Base-by-base conservation (phyloP, 768 basidiomycete genomes). In the Chalciporus chontae region DNA sequence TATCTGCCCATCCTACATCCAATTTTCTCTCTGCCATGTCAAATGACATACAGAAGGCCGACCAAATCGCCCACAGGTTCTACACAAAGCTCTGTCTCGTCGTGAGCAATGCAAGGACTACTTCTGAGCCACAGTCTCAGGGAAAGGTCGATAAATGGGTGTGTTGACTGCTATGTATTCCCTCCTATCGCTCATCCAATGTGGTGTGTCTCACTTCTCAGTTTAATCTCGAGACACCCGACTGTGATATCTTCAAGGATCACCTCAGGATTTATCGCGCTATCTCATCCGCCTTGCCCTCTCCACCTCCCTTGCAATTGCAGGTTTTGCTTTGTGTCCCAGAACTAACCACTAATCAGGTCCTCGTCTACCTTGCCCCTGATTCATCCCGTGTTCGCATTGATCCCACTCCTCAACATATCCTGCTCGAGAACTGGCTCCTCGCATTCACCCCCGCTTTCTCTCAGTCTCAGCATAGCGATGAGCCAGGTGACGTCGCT, bases 181-280 rank as follows among this genome's bases (percentile, higher is more conserved):
- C 31, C 21, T 26, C 21, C 40, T 18, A 15, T 2, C 18, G 27
- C 26, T 51, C 26, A 43, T 9, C n/a, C 26, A 5, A n/a, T 4
- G 15, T n/a, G 34, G 34, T 15, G 34, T 36, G 19, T n/a, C n/a
- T 17, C 8, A 8, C 43, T 9, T n/a, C 36, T 17, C 48, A 90
- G 89, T 90, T 90, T 75, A 90, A 90, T 67, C 73, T 90, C 45
- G 87, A 90, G 69, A 87, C 81, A 1, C 84, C 84, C 18, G 85
- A 89, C 68, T 77, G 80, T 27, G 83, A 88, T 52, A 59, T 74
- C n/a, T 85, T 82, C 67, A 81, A 77, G 53, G 79, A 81, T 53
- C 74, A 81, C 40, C 77, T 81, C 27, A 71, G 78, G 29, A 72
- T 75, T 7, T 90, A 84, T 65, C 78, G 77, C 47, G 70, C 78